These are phyloP conservation scores for Melastoma candidum DNA, from an alignment of 441 rosid species.

Conservation along the genomic window DNA sequence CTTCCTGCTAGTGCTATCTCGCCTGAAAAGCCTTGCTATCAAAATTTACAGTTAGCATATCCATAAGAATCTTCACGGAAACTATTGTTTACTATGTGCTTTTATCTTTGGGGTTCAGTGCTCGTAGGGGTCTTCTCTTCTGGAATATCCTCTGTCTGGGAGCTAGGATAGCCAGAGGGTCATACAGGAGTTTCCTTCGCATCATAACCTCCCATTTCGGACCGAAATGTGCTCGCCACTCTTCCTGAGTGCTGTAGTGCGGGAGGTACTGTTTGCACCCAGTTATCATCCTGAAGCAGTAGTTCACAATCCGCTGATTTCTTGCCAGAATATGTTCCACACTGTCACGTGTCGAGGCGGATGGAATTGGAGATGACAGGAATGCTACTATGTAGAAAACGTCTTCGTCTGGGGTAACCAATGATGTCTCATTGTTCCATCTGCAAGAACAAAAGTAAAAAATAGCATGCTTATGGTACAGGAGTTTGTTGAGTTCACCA, in stretches of 20 bases:
- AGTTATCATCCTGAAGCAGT: conserved; percentile 30
- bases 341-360: conserved; percentile 41
- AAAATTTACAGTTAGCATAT: too few species aligned
- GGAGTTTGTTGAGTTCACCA: not conserved
- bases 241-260: conserved; percentile 1
- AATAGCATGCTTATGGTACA: conserved; percentile 3
- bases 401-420: conserved; percentile 68
- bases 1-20: too few species aligned
- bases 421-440: conserved; percentile 66
- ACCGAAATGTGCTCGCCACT: conserved; percentile 5
- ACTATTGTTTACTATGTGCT: too few species aligned
- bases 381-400: conserved; percentile 63
- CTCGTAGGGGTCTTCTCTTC: too few species aligned
- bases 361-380: conserved; percentile 61
- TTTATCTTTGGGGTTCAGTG: too few species aligned
- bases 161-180: not conserved
- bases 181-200: conserved; percentile 2
- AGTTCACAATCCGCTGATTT: conserved; percentile 45
- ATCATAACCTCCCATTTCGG: conserved; percentile 2
- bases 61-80: too few species aligned
- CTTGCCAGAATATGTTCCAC: conserved; percentile 44
- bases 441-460: conserved; percentile 31
- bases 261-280: conserved; percentile 64
- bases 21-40: too few species aligned
- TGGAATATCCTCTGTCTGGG: conserved; percentile 4